Evolutionary conservation across 2,329 filamentous ascomycete species (phyloP).

Genomic region (Aspergillus sclerotialis): DNA sequence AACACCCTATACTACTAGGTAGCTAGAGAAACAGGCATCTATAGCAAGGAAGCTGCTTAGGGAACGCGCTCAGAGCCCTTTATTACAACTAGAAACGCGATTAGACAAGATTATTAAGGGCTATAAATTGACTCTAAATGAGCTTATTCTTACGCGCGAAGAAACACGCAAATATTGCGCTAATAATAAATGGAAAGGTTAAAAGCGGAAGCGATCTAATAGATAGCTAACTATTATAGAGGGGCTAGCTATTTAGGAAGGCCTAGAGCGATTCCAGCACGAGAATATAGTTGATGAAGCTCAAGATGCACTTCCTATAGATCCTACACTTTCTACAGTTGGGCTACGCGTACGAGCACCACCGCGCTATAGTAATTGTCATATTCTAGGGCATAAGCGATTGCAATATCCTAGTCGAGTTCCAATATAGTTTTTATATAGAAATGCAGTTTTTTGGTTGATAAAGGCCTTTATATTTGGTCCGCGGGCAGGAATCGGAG

Average conservation of each 20-base stretch:
- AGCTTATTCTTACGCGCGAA: constrained; percentile 6
- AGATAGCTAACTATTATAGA: neutral
- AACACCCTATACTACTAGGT: neutral
- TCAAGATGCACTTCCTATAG: too few species aligned
- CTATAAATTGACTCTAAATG: constrained; percentile 9
- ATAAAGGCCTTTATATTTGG: too few species aligned
- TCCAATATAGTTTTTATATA: too few species aligned
- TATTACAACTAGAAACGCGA: neutral
- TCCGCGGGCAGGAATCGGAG: constrained; percentile 3
- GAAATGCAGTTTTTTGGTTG: too few species aligned
- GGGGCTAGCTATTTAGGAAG: neutral
- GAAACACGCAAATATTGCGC: constrained; percentile 5
- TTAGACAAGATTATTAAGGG: constrained; percentile 10
- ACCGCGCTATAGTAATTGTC: too few species aligned
- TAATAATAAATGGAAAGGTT: neutral
- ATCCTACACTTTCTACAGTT: too few species aligned
- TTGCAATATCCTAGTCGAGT: too few species aligned
- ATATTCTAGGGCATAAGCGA: too few species aligned
- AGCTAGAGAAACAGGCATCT: constrained; percentile 1
- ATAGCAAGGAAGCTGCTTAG: neutral
- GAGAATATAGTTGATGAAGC: neutral
- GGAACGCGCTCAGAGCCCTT: neutral
- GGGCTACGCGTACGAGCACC: too few species aligned
- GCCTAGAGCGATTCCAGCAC: neutral
- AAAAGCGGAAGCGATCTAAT: constrained; percentile 2